Evolutionary conservation across 495 filamentous ascomycete species (phyloP).

Genomic region (Neurospora sp.): DNA sequence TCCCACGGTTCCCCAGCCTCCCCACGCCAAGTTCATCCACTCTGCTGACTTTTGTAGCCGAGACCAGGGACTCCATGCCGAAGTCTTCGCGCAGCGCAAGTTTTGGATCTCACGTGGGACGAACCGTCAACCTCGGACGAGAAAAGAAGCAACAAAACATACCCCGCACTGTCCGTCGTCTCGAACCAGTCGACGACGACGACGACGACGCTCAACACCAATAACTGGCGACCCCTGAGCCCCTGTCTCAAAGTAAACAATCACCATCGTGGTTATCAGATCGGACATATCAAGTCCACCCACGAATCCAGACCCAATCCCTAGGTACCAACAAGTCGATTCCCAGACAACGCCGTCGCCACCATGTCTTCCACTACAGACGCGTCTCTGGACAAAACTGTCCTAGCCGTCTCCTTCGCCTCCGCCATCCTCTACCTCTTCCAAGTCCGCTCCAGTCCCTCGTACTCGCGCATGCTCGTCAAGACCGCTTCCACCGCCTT

Average conservation of each 20-base stretch:
- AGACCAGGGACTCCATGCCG: neutral
- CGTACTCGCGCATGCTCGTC: conserved; percentile 7
- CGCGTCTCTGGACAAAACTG: neutral
- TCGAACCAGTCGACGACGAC: neutral
- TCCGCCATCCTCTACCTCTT: conserved; percentile 9
- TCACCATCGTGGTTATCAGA: neutral
- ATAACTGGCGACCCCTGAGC: neutral
- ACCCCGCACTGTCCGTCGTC: neutral
- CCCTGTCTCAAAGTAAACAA: neutral
- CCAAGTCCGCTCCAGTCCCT: conserved; percentile 9
- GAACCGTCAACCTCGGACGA: neutral
- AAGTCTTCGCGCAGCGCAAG: neutral
- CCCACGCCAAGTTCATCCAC: neutral
- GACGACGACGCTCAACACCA: neutral
- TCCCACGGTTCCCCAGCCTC: neutral
- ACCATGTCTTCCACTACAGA: conserved; percentile 3
- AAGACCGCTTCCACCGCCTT: conserved; percentile 20
- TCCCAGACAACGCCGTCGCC: neutral
- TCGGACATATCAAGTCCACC: neutral
- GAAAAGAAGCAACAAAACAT: neutral
- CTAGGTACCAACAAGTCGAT: neutral
- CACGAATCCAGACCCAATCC: neutral
- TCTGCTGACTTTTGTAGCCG: neutral
- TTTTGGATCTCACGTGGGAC: neutral
- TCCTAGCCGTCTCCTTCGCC: conserved; percentile 14